Base-by-base conservation (phyloP, 257 asterid genomes). In the Mentha longifolia region DNA sequence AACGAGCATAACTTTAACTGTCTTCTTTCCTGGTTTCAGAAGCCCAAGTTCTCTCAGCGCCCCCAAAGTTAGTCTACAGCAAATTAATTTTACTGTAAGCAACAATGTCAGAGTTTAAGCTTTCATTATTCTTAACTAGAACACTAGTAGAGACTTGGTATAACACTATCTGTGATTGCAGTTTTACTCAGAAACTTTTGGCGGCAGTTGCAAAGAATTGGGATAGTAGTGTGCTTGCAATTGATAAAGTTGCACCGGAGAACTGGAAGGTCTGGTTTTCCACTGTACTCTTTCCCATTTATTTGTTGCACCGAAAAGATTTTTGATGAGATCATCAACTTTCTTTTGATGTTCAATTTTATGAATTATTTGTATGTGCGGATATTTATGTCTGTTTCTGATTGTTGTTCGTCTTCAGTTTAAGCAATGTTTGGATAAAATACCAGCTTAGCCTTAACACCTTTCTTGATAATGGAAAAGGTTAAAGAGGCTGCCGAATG, bases 41-140 rank as follows among this genome's bases (percentile, higher is more conserved):
- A 78, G 94, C 86, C 4, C 87, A 89, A 79, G 96, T 94, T 77
- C 97, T 94, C 74, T 86, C 96, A 59, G 98, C 98, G 20, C 97
- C 96, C 64, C 97, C 96, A 4, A 94, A 89, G 84, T 73, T 94
- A 88, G 98, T 94, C 33, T 94, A 94, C 87, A 94, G 96, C 91
- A 94, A 94, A 82, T 80, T 91, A 74, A 84, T 89, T 76, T 82
- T 91, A 80, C 88, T 90, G 97, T 94, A 71, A 66, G 91, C 77
- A 69, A 55, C 68, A 51, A 30, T 5, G 16, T 57, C 59, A 28
- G 68, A 41, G 20, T 70, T 59, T 52, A 11, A 61, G 56, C 35
- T 15, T 14, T 15, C n/a, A 64, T 2, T 12, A 43, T 43, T 28
- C 31, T 28, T 3, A 28, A 3, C 31, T 28, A 28, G 31, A 28